A percentile compares a stretch with the other conserved stretches of the same genome.
phyloP scores from a whole-genome alignment of 73 alveolate species.

The Paramecium biaurelia region DNA sequence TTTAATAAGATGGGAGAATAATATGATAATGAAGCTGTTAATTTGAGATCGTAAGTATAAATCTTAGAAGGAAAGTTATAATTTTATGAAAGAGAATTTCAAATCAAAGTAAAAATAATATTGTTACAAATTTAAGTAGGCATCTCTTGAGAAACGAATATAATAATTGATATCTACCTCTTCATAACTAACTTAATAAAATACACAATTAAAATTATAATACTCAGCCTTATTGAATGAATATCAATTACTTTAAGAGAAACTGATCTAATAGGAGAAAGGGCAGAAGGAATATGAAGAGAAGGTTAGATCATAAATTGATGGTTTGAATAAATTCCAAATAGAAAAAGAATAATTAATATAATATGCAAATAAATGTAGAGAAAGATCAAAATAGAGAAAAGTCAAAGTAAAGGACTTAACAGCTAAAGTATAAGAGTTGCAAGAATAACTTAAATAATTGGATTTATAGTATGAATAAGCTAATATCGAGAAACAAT shows the following conservation, averaged over 20 bases:
- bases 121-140: not conserved
- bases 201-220: not conserved
- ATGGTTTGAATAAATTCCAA: not conserved
- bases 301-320: not conserved
- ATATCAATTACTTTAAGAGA: not conserved
- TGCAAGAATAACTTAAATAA: not conserved
- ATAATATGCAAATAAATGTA: conserved; percentile 16
- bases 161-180: conserved; percentile 1
- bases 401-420: conserved; percentile 19
- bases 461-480: not conserved
- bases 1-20: not conserved
- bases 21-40: conserved; percentile 41
- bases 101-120: not conserved
- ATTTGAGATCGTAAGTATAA: not conserved
- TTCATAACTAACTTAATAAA: not conserved
- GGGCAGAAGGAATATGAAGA: not conserved
- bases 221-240: conserved; percentile 10
- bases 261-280: not conserved
- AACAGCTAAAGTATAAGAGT: not conserved
- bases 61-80: conserved; percentile 5
- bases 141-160: not conserved
- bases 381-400: conserved; percentile 20
- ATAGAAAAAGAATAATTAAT: conserved; percentile 29
- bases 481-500: not conserved
- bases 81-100: conserved; percentile 15